Base-by-base conservation (phyloP, 1,139 yeast species). In the Blastobotrys indianensis region DNA sequence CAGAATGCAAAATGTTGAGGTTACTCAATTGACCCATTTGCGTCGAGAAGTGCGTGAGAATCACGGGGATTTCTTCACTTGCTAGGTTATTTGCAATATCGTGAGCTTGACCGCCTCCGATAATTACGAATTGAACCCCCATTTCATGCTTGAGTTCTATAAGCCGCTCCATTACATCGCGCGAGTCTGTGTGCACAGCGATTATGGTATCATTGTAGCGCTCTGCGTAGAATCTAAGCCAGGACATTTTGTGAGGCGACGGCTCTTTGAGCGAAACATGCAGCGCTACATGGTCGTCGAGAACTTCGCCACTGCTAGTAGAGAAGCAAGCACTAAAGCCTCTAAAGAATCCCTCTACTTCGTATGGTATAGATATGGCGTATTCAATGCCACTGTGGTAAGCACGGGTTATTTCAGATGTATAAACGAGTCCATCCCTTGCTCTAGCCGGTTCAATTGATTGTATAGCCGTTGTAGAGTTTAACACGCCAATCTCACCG, bases 51-150 rank as follows among this genome's bases (percentile, higher is more conserved):
- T 11, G 9, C 1, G 32, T 41, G 30, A 45, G 30, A n/a, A 45
- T 33, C 11, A 51, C 50, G 2, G 54, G 50, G 16, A 51, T 39
- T 11, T 46, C 45, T n/a, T 25, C 36, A 12, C 31, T 31, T 13
- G 53, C 48, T 8, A 51, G 32, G n/a, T 42, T 39, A 7, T 40
- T 37, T 1, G 51, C 54, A 28, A 51, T 29, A 3, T 43, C 33
- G 32, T 51, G 45, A 9, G 53, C 48, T 17, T 51, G 49, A 30
- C 37, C 46, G 2, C 50, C 54, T 12, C 54, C 54, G 13, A 51
- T 13, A 7, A 51, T 40, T 6, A 51, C 32, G n/a, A 51, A 13
- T 4, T 39, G 36, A n/a, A 42, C 17, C 9, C 42, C 37, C 4
- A 32, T n/a, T 12, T 46, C 37, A 17, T 45, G 40, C 33, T 50